phyloP scores from a whole-genome alignment of 208 protist genomes.

The Wallacemonas rigidus region DNA sequence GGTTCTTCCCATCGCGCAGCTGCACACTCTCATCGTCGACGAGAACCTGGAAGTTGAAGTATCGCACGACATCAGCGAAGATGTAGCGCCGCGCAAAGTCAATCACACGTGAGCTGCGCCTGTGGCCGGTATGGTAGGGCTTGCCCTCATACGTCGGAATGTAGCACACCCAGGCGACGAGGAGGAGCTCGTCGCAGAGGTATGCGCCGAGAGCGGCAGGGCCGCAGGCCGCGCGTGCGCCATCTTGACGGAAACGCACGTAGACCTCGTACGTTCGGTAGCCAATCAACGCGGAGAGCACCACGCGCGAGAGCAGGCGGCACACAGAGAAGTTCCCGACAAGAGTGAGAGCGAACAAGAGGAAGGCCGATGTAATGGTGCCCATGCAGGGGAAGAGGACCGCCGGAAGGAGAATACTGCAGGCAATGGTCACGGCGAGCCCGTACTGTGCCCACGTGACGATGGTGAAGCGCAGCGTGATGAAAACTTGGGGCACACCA shows the following conservation, averaged over 20 bases:
- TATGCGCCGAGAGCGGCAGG: conserved; percentile 20
- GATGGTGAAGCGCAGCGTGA: conserved; percentile 43
- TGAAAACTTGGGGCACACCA: conserved; percentile 36
- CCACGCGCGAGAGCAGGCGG: conserved; percentile 40
- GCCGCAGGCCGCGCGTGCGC: conserved; percentile 6
- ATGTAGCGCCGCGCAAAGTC: conserved; percentile 59
- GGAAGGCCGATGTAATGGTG: conserved; percentile 30
- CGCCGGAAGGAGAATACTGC: conserved; percentile 29
- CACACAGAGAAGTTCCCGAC: conserved; percentile 40
- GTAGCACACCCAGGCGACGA: conserved; percentile 61
- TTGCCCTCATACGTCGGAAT: conserved; percentile 59
- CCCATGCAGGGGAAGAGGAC: conserved; percentile 54
- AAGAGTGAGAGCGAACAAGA: conserved; percentile 26
- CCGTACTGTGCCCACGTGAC: conserved; percentile 57
- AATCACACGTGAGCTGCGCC: conserved; percentile 50
- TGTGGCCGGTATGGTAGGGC: conserved; percentile 60
- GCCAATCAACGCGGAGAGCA: conserved; percentile 53
- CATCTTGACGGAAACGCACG: conserved; percentile 20
- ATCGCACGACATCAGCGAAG: conserved; percentile 57
- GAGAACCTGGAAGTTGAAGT: conserved; percentile 74
- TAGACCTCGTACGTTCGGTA: conserved; percentile 57
- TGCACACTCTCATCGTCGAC: conserved; percentile 58
- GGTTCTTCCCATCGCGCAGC: conserved; percentile 44
- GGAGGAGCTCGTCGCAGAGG: conserved; percentile 35
- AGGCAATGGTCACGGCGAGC: conserved; percentile 34